Conservation (phyloP, 2,329 filamentous ascomycete genomes). For the Stachybotrys chlorohalonatus region DNA sequence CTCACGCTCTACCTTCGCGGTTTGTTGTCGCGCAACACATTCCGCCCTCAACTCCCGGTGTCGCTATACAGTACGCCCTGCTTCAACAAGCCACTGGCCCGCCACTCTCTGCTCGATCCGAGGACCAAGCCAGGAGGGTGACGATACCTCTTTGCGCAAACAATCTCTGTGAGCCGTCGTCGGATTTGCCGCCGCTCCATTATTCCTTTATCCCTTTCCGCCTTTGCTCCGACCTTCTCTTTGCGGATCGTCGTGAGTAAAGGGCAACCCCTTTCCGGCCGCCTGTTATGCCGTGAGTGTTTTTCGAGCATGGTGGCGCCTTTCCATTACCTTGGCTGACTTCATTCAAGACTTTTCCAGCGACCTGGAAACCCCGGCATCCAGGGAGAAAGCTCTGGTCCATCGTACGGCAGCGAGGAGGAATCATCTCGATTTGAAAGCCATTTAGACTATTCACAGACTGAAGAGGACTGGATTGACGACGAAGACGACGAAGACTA, state of each 20-base stretch:
- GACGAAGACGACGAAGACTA: constrained; percentile 32
- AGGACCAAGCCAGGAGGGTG: neutral
- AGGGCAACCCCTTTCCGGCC: constrained; percentile 25
- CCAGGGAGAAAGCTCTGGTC: constrained; percentile 12
- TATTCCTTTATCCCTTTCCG: neutral
- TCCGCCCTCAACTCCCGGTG: too few relatives aligned
- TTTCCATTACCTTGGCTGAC: neutral
- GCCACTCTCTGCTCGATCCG: too few relatives aligned
- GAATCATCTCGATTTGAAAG: constrained; percentile 24
- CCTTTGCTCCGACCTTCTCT: constrained; percentile 37
- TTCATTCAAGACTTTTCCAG: constrained; percentile 3
- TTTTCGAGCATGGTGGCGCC: constrained; percentile 5
- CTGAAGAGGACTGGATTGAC: constrained; percentile 14
- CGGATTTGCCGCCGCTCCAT: neutral
- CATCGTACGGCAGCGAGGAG: constrained; percentile 30
- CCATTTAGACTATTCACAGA: constrained; percentile 15
- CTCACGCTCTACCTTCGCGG: neutral
- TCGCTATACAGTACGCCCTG: neutral
- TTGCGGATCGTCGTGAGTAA: constrained; percentile 35
- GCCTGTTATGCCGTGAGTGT: constrained; percentile 36
- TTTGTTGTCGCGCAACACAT: neutral
- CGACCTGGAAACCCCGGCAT: constrained; percentile 4
- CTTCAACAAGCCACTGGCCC: neutral
- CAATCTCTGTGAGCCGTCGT: neutral
- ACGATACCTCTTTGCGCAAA: neutral